These are phyloP conservation scores for Elaeagnus macrophylla DNA, from an alignment of 306 rosid species.

Conservation along the genomic window DNA sequence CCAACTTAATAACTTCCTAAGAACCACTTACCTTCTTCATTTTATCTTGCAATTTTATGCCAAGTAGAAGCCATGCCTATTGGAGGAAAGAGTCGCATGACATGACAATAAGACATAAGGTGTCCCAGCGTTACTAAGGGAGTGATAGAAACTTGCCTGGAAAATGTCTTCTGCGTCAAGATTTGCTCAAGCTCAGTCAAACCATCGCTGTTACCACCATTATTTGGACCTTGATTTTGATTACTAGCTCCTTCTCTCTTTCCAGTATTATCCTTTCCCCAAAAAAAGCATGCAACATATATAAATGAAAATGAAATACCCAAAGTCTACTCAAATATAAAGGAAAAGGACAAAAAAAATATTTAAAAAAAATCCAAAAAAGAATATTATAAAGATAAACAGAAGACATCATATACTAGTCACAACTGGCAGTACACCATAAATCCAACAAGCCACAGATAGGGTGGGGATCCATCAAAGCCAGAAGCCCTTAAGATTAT, in stretches of 20 bases:
- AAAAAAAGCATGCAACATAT: constrained; percentile 22
- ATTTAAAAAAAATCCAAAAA: not conserved
- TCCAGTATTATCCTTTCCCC: constrained; percentile 31
- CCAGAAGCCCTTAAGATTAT: no score
- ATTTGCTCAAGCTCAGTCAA: constrained; percentile 68
- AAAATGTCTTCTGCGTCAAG: constrained; percentile 75
- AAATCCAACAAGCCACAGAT: no score
- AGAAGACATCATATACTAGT: no score
- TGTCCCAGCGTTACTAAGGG: not conserved
- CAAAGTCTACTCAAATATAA: not conserved
- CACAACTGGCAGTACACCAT: no score
- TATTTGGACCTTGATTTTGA: constrained; percentile 27
- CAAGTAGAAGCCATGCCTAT: not conserved
- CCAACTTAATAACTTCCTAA: no score
- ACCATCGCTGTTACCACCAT: constrained; percentile 33
- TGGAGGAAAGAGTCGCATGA: not conserved
- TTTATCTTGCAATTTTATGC: no score
- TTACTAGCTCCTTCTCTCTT: constrained; percentile 27
- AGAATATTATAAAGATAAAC: not conserved
- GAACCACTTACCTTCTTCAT: no score
- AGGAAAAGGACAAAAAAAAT: not conserved
- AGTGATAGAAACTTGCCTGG: constrained; percentile 41
- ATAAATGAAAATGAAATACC: constrained; percentile 5
- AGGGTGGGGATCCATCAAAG: no score
- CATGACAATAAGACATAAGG: not conserved